Base-by-base conservation (phyloP, 495 filamentous ascomycete genomes). In the Xylaria grammica region DNA sequence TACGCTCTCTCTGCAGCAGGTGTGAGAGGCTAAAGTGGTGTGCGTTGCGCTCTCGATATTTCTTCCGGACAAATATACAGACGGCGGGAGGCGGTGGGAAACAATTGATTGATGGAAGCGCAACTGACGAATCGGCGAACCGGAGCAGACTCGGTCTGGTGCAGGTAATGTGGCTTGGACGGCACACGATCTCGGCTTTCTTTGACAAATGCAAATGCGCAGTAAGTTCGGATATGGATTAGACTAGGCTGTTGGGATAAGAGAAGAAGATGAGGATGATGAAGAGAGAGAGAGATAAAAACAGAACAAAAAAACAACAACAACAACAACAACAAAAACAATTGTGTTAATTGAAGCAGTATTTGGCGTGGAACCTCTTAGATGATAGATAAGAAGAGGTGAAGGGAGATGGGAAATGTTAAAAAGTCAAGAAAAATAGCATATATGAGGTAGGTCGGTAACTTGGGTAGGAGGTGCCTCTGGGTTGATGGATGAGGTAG, bases 91-190 rank as follows among this genome's bases (percentile, higher is more conserved):
- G 45, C 26, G 24, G 26, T 27, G 22, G 40, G 40, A 42, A 3
- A 15, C 40, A 42, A 42, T 42, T 42, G 40, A 53, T 53, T 32
- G 50, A 53, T 26, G 50, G 30, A 34, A 51, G 20, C 49, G 50
- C 34, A 42, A 11, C 50, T 27, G 50, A 15, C 11, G 4, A 15
- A 53, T 30, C 27, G 27, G 50, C 13, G 29, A 34, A 42, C 40
- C 50, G 50, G 50, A 53, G 50, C 40, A 11, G 27, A 1, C 50
- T 36, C 50, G 50, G 50, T 29, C 30, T 53, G 27, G 19, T 1
- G 50, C 50, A 27, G 30, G 50, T n/a, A n/a, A n/a, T n/a, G 50
- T 4, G 50, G 50, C 50, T 32, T 53, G 50, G 40, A 42, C 40
- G 7, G 40, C 34, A 11, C 34, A 11, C 34, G 34, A 11, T 36